Conservation (phyloP, 192 early-diverging fungal genomes). For the Coemansia sp. region DNA sequence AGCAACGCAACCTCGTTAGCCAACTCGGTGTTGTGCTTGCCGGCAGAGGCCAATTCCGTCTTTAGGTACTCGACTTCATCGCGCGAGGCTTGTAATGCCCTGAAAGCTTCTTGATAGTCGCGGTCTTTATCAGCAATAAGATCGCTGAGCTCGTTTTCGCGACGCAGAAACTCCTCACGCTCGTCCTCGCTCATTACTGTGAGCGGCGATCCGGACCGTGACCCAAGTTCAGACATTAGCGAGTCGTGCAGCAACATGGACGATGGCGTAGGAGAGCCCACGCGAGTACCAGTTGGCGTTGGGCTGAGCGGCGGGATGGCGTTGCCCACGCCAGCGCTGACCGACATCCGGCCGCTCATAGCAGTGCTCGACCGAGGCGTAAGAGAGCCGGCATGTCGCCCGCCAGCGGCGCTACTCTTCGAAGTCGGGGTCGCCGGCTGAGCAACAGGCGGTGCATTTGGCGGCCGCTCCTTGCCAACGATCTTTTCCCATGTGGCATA, state of each 20-base stretch:
- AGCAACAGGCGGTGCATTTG: conserved; percentile 14
- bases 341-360: conserved; percentile 32
- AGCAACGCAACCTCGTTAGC: conserved; percentile 73
- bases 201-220: conserved; percentile 70
- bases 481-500: conserved; percentile 57
- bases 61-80: conserved; percentile 77
- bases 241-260: conserved; percentile 49
- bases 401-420: conserved; percentile 24
- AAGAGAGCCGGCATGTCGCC: conserved; percentile 24
- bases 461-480: conserved; percentile 29
- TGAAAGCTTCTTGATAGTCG: conserved; percentile 68
- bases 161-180: conserved; percentile 89
- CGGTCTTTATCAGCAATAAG: conserved; percentile 90
- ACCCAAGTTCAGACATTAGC: conserved; percentile 49
- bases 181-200: conserved; percentile 83
- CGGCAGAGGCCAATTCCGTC: conserved; percentile 59
- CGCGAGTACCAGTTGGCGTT: conserved; percentile 39
- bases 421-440: conserved; percentile 26
- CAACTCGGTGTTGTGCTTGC: conserved; percentile 75
- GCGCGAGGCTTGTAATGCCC: conserved; percentile 62
- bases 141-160: conserved; percentile 96
- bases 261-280: conserved; percentile 48
- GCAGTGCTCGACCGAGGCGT: conserved; percentile 39
- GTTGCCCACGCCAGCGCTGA: conserved; percentile 50
- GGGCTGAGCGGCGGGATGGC: conserved; percentile 39